These are phyloP conservation scores for Neoascochyta sp. DNA, from an alignment of 2,329 filamentous ascomycete genomes.

Conservation along the genomic window DNA sequence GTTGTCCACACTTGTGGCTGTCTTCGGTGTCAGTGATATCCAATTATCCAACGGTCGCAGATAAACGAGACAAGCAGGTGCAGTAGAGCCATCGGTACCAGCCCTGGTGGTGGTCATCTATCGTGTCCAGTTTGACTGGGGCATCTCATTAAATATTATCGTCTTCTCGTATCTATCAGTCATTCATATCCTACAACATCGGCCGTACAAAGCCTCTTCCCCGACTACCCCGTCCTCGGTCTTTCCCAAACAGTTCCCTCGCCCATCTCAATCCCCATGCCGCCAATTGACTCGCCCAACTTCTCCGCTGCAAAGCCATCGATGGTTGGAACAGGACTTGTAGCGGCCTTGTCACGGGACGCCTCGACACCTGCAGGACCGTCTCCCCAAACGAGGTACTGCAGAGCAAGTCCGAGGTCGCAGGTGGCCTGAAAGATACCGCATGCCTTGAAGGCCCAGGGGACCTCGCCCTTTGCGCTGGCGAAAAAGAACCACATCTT, in stretches of 20 bases:
- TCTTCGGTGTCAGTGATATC: too few relatives aligned
- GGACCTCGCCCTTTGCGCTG: conserved; percentile 63
- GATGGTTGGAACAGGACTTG: conserved; percentile 20
- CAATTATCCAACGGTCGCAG: too few relatives aligned
- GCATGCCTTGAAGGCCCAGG: conserved; percentile 76
- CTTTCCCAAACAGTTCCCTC: conserved; percentile 21
- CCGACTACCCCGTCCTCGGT: too few relatives aligned
- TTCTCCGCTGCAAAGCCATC: conserved; percentile 14
- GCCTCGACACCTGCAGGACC: conserved; percentile 13
- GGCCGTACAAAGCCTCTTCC: too few relatives aligned
- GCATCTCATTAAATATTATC: too few relatives aligned
- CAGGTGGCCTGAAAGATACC: conserved; percentile 77
- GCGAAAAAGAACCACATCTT: conserved; percentile 79
- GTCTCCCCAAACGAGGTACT: conserved; percentile 54
- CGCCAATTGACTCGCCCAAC: conserved; percentile 7
- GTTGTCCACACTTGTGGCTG: too few relatives aligned
- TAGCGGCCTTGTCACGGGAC: conserved; percentile 19
- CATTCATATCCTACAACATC: too few relatives aligned
- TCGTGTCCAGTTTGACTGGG: too few relatives aligned
- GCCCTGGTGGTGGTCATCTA: too few relatives aligned
- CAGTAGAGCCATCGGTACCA: too few relatives aligned
- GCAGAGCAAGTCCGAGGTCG: conserved; percentile 69
- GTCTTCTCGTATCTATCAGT: too few relatives aligned
- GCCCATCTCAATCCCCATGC: conserved; percentile 17
- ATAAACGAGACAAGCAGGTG: too few relatives aligned